Conservation (phyloP, 176 grass and related monocot species). For the Aegilops bicornis region DNA sequence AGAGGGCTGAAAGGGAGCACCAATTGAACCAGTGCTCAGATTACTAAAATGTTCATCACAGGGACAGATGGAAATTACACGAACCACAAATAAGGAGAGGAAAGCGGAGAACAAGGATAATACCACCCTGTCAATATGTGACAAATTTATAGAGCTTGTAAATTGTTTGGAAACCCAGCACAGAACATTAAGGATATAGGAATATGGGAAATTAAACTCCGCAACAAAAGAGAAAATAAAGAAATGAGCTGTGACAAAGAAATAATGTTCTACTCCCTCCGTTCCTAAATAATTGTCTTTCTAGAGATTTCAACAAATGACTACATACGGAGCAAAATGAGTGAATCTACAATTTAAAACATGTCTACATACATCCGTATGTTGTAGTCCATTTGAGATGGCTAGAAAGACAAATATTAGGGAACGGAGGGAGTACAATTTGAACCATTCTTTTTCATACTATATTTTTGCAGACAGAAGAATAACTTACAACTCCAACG, state of each 20-base stretch:
- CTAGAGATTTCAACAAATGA: no score
- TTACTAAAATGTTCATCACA: conserved; percentile 68
- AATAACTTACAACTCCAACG: not conserved
- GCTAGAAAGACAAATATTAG: no score
- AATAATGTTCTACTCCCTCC: not conserved
- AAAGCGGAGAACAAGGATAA: not conserved
- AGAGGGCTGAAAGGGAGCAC: conserved; percentile 42
- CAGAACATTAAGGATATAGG: not conserved
- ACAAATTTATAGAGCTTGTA: not conserved
- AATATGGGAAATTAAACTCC: not conserved
- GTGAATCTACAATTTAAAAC: no score
- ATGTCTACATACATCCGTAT: no score
- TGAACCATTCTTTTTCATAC: not conserved
- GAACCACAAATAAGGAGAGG: not conserved
- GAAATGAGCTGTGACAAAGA: not conserved
- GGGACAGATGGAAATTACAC: conserved; percentile 3
- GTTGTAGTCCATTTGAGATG: no score
- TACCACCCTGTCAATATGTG: not conserved
- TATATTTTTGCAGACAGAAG: not conserved
- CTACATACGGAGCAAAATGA: no score
- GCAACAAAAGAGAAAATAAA: not conserved
- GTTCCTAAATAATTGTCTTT: no score
- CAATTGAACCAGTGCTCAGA: conserved; percentile 40
- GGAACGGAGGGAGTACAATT: no score
- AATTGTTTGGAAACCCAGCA: not conserved